phyloP scores from a whole-genome alignment of 2,329 filamentous ascomycete genomes.

The Corynespora cassiicola region DNA sequence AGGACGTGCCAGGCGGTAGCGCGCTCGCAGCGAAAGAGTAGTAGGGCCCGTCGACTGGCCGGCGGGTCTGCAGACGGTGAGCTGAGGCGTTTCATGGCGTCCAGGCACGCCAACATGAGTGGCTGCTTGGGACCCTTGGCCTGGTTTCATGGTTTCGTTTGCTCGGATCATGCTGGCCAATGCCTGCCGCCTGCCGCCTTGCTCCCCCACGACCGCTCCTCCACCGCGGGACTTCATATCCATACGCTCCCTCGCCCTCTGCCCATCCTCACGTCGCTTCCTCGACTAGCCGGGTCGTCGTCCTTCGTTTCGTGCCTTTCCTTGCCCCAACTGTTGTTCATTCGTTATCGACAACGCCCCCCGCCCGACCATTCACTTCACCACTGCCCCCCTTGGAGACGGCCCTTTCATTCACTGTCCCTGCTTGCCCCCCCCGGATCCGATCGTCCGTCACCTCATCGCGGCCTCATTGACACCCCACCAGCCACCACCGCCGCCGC shows the following conservation, averaged over 20 bases:
- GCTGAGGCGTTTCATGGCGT: not conserved
- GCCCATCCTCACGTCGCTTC: conserved; percentile 21
- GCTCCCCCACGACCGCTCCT: not conserved
- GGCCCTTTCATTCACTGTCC: conserved; percentile 18
- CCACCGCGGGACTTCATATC: conserved; percentile 25
- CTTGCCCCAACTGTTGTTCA: conserved; percentile 36
- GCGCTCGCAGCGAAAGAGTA: no score
- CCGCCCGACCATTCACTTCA: conserved; percentile 16
- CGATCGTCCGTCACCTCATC: conserved; percentile 2
- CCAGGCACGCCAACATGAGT: not conserved
- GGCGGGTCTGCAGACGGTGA: no score
- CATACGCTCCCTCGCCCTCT: conserved; percentile 28
- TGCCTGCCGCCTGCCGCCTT: conserved; percentile 7
- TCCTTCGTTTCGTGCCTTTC: conserved; percentile 33
- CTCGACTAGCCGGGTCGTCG: conserved; percentile 17
- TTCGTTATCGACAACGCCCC: conserved; percentile 38
- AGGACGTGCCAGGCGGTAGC: no score
- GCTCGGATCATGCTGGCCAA: conserved; percentile 4
- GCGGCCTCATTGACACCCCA: not conserved
- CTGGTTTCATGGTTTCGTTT: not conserved
- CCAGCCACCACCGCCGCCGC: conserved; percentile 6
- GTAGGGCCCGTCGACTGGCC: no score
- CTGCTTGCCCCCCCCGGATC: conserved; percentile 5
- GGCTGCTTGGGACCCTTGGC: not conserved
- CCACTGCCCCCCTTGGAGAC: conserved; percentile 14